Conservation (phyloP, 495 filamentous ascomycete species). For the Aspergillus heteromorphus region DNA sequence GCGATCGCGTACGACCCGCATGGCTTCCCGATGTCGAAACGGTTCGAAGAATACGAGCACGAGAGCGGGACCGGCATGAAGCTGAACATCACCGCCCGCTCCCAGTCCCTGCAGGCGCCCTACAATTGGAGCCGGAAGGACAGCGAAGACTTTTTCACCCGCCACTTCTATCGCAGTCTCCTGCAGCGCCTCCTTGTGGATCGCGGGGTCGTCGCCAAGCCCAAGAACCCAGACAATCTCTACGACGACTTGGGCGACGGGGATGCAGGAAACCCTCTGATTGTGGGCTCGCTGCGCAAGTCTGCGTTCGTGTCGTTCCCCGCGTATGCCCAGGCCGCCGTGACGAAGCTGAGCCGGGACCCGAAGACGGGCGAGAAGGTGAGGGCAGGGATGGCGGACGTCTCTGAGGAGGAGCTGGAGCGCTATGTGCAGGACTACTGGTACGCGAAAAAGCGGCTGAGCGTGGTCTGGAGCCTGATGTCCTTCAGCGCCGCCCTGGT, state of each 20-base stretch:
- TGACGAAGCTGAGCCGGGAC: conserved; percentile 63
- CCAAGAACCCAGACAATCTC: conserved; percentile 33
- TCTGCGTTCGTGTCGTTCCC: conserved; percentile 70
- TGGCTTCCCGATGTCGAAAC: conserved; percentile 87
- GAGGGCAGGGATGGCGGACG: conserved; percentile 49
- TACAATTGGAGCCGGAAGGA: conserved; percentile 81
- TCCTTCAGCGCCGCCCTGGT: conserved; percentile 85
- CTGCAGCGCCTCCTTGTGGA: conserved; percentile 88
- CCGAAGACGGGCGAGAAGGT: conserved; percentile 52
- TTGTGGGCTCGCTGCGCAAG: conserved; percentile 81
- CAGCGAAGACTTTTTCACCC: conserved; percentile 81
- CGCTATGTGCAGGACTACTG: conserved; percentile 59
- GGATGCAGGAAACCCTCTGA: conserved; percentile 57
- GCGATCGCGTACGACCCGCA: conserved; percentile 70
- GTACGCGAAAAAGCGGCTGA: conserved; percentile 73
- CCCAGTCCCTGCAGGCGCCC: conserved; percentile 95
- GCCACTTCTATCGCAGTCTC: conserved; percentile 89
- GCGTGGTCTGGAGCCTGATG: conserved; percentile 88
- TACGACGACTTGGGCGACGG: conserved; percentile 27
- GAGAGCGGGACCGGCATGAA: conserved; percentile 55
- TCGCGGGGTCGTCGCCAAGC: conserved; percentile 60
- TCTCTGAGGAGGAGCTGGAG: conserved; percentile 69
- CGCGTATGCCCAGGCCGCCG: conserved; percentile 74
- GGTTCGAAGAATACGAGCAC: conserved; percentile 55
- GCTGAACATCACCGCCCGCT: conserved; percentile 91